A percentile compares a stretch with the other conserved stretches of the same genome.
phyloP scores from a whole-genome alignment of 192 early-diverging fungal genomes.

The Pilobolus umbonatus region DNA sequence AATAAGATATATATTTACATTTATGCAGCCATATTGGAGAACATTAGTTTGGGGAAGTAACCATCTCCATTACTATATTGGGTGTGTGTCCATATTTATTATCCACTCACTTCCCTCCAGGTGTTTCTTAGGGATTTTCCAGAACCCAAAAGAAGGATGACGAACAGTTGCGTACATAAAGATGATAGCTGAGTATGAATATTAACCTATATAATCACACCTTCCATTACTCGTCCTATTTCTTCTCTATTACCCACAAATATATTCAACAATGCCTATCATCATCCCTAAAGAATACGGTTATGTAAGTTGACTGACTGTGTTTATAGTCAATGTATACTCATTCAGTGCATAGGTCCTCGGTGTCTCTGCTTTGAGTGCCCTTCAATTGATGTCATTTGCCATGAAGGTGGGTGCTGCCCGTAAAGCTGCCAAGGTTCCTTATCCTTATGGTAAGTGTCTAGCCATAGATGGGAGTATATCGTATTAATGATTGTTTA shows the following conservation, averaged over 20 bases:
- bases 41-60: too few relatives aligned
- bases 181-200: background rate
- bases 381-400: background rate
- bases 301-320: conserved; percentile 46
- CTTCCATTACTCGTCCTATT: background rate
- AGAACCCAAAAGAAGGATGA: too few relatives aligned
- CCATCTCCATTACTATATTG: too few relatives aligned
- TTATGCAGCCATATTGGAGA: too few relatives aligned
- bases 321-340: too few relatives aligned
- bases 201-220: background rate
- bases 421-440: conserved; percentile 57
- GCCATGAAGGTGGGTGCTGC: conserved; percentile 41
- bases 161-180: conserved; percentile 5
- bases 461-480: background rate
- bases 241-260: background rate
- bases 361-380: conserved; percentile 2
- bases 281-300: conserved; percentile 49
- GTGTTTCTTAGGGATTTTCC: too few relatives aligned
- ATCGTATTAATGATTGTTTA: background rate
- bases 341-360: conserved; percentile 17
- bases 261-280: conserved; percentile 34
- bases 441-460: conserved; percentile 59
- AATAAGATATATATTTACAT: background rate
- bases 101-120: too few relatives aligned
- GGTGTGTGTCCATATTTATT: too few relatives aligned